A percentile compares a stretch with the other conserved stretches of the same genome.
Conservation (phyloP, 495 filamentous ascomycete genomes). For the Aspergillus sclerotioniger region DNA sequence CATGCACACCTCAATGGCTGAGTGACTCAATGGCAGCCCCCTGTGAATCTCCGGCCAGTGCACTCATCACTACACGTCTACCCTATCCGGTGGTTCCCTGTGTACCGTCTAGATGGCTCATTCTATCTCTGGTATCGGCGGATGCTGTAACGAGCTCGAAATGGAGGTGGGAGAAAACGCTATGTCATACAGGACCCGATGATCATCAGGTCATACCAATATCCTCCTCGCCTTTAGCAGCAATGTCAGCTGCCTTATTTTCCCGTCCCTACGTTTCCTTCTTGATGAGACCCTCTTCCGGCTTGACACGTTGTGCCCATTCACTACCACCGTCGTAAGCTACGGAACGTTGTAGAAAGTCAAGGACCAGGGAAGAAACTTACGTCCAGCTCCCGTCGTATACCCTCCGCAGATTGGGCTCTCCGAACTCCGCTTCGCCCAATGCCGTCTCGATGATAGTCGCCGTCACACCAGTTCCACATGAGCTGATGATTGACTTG, state of each 20-base stretch:
- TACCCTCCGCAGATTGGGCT: slow-evolving; percentile 64
- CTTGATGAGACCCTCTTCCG: slow-evolving; percentile 58
- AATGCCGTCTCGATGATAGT: slow-evolving; percentile 87
- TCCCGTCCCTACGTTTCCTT: slow-evolving; percentile 36
- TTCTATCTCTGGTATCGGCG: neutral
- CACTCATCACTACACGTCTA: neutral
- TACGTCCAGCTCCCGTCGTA: slow-evolving; percentile 99
- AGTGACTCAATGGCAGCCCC: neutral
- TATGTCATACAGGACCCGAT: slow-evolving; percentile 6
- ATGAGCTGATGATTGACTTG: slow-evolving; percentile 85
- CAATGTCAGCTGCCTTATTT: neutral
- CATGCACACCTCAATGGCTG: neutral
- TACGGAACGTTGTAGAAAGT: slow-evolving; percentile 4
- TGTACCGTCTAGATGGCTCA: slow-evolving; percentile 2
- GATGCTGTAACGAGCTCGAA: slow-evolving; percentile 6
- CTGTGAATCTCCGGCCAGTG: neutral
- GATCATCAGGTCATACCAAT: neutral
- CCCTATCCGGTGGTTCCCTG: neutral
- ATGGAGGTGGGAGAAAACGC: neutral
- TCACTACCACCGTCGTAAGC: slow-evolving; percentile 50
- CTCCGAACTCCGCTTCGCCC: slow-evolving; percentile 69
- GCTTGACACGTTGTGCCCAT: slow-evolving; percentile 71
- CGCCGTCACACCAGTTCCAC: slow-evolving; percentile 95
- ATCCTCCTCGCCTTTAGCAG: neutral
- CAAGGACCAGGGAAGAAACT: slow-evolving; percentile 40